A percentile compares a stretch with the other conserved stretches of the same genome.
Conservation (phyloP, 2,329 filamentous ascomycete genomes). For the Eutypa lata region DNA sequence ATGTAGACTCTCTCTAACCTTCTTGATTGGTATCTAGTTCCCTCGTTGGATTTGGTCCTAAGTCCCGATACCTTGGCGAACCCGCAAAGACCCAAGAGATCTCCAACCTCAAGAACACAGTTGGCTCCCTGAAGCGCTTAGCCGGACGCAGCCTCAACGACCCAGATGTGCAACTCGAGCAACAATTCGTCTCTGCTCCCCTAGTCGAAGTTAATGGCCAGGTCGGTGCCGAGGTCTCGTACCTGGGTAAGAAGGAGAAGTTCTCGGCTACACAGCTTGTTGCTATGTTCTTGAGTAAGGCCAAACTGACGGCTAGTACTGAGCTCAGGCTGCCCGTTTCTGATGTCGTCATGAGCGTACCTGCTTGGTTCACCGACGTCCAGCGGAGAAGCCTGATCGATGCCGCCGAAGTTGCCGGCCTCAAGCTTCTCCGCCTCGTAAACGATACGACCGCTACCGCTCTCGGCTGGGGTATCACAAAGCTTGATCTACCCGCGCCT, state of each 20-base stretch:
- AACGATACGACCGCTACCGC: conserved; percentile 97
- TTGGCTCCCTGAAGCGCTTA: conserved; percentile 87
- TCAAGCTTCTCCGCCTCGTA: conserved; percentile 90
- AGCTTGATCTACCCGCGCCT: conserved; percentile 77
- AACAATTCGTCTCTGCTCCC: conserved; percentile 81
- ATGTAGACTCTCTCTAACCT: conserved; percentile 22
- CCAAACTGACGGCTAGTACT: conserved; percentile 80
- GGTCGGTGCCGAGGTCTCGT: conserved; percentile 90
- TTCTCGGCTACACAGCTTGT: conserved; percentile 93
- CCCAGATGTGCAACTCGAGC: conserved; percentile 89
- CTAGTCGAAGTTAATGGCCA: conserved; percentile 90
- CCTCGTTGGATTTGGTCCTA: conserved; percentile 91
- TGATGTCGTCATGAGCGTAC: conserved; percentile 91
- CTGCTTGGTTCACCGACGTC: conserved; percentile 93
- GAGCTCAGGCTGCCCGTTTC: conserved; percentile 90
- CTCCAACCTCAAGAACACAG: conserved; percentile 99
- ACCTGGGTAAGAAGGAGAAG: conserved; percentile 90
- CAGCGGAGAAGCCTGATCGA: conserved; percentile 89
- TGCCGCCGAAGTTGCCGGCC: conserved; percentile 86
- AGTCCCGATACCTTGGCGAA: conserved; percentile 91
- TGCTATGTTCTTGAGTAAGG: conserved; percentile 94
- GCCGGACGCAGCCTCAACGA: conserved; percentile 83
- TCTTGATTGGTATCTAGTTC: conserved; percentile 55
- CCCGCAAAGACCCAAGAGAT: conserved; percentile 97
- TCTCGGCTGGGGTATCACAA: conserved; percentile 96